These are phyloP conservation scores for Epichloe aotearoae DNA, from an alignment of 2,329 filamentous ascomycete genomes.

Conservation along the genomic window DNA sequence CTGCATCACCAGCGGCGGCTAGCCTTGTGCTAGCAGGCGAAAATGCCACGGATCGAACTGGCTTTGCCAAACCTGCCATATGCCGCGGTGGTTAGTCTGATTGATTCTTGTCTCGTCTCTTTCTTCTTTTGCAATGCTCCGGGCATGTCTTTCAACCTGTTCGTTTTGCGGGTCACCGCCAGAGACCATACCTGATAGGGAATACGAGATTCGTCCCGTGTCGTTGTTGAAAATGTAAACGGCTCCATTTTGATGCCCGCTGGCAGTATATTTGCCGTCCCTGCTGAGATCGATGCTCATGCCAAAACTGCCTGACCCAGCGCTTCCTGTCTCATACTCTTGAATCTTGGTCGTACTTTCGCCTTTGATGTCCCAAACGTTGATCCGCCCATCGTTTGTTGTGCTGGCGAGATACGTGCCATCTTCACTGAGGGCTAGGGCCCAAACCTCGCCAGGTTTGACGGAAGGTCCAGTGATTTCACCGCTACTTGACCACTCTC, in stretches of 20 bases:
- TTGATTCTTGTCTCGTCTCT: background rate
- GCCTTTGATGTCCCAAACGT: conserved; percentile 65
- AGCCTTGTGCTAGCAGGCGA: conserved; percentile 74
- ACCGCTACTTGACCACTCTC: conserved; percentile 34
- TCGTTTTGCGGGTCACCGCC: background rate
- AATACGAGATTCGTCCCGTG: conserved; percentile 72
- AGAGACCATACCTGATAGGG: conserved; percentile 51
- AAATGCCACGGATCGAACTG: conserved; percentile 75
- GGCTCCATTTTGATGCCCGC: conserved; percentile 81
- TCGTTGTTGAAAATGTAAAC: conserved; percentile 95
- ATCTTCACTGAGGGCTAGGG: conserved; percentile 70
- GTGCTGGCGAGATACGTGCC: conserved; percentile 78
- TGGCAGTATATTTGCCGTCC: conserved; percentile 78
- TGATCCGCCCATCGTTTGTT: conserved; percentile 75
- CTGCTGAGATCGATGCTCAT: conserved; percentile 69
- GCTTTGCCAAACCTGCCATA: conserved; percentile 61
- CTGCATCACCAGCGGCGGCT: conserved; percentile 80
- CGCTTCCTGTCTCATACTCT: conserved; percentile 65
- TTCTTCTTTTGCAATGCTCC: background rate
- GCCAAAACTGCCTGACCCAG: conserved; percentile 74
- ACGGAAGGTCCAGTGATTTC: conserved; percentile 31
- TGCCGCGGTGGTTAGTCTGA: background rate
- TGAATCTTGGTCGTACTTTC: conserved; percentile 51
- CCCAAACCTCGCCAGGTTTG: conserved; percentile 69
- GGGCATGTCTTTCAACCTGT: background rate